Conservation (phyloP, 768 basidiomycete species). For the Cystobasidium onofrii region DNA sequence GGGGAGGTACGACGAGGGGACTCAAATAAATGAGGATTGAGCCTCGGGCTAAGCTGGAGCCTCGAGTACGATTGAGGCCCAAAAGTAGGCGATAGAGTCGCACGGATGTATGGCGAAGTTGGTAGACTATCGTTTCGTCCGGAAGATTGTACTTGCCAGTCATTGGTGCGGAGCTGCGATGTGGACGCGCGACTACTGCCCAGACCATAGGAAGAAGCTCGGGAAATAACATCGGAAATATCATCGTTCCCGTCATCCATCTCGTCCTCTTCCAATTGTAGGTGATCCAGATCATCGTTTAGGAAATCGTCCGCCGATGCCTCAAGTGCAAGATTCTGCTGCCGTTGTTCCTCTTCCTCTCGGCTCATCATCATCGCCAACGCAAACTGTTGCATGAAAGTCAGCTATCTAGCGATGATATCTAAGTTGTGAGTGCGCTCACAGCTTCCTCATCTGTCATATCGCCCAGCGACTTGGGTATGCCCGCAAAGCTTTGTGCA, state of each 20-base stretch:
- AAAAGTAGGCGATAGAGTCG: not conserved
- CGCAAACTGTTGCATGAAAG: not conserved
- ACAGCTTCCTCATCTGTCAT: constrained; percentile 28
- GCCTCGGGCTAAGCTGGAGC: constrained; percentile 12
- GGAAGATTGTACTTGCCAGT: not conserved
- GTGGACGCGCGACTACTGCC: constrained; percentile 8
- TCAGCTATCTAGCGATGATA: too few species aligned
- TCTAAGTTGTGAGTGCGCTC: too few species aligned
- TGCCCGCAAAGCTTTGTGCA: not conserved
- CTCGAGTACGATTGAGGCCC: not conserved
- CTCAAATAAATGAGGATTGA: constrained; percentile 5
- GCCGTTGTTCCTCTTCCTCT: constrained; percentile 29
- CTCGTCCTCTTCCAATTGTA: constrained; percentile 28
- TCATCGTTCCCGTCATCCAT: not conserved
- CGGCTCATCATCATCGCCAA: constrained; percentile 33
- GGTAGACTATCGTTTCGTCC: not conserved
- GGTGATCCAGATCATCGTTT: constrained; percentile 8
- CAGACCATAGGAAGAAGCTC: not conserved
- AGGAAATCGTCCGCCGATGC: not conserved
- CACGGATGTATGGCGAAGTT: constrained; percentile 11
- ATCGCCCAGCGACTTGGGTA: constrained; percentile 8
- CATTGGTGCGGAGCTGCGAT: not conserved
- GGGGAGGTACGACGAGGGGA: constrained; percentile 2
- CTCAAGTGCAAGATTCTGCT: not conserved
- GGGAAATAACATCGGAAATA: not conserved